A percentile compares a stretch with the other conserved stretches of the same genome.
Evolutionary conservation across 2,329 filamentous ascomycete genomes (phyloP).

Genomic region (Rutstroemia sp.): DNA sequence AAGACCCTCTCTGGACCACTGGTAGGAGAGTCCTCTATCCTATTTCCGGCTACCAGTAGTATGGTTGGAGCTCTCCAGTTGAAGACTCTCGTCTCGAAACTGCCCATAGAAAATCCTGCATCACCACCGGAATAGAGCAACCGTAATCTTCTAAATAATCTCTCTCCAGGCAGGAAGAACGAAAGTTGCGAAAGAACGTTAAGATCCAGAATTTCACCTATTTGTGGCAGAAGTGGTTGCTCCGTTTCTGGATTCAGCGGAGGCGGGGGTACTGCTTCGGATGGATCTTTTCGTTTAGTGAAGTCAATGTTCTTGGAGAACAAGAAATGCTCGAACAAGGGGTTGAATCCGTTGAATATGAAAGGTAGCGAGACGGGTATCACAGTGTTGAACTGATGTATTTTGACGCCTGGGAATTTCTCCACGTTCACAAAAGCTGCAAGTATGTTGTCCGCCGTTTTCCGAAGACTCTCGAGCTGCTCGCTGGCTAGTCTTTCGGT

Average conservation of each 20-base stretch:
- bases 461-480: slow-evolving; percentile 48
- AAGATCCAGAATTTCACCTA: slow-evolving; percentile 57
- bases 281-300: slow-evolving; percentile 30
- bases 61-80: slow-evolving; percentile 72
- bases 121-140: slow-evolving; percentile 63
- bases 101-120: slow-evolving; percentile 70
- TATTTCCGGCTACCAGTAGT: slow-evolving; percentile 59
- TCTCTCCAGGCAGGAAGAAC: slow-evolving; percentile 59
- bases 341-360: slow-evolving; percentile 59
- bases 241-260: slow-evolving; percentile 16
- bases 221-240: slow-evolving; percentile 40
- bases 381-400: slow-evolving; percentile 51
- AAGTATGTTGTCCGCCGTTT: slow-evolving; percentile 57
- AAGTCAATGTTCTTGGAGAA: slow-evolving; percentile 67
- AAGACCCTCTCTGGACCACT: slow-evolving; percentile 49
- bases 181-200: slow-evolving; percentile 62
- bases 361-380: slow-evolving; percentile 55
- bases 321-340: slow-evolving; percentile 67
- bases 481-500: slow-evolving; percentile 49
- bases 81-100: slow-evolving; percentile 67
- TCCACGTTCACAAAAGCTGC: slow-evolving; percentile 60
- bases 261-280: slow-evolving; percentile 11
- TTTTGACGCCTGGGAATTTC: slow-evolving; percentile 54
- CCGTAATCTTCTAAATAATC: slow-evolving; percentile 58
- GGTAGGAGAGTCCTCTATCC: slow-evolving; percentile 42